Evolutionary conservation across 1,284 basidiomycete species (phyloP), one percentile per base, ranked within the genome.

Genomic region (Rhodotorula glutinis): DNA sequence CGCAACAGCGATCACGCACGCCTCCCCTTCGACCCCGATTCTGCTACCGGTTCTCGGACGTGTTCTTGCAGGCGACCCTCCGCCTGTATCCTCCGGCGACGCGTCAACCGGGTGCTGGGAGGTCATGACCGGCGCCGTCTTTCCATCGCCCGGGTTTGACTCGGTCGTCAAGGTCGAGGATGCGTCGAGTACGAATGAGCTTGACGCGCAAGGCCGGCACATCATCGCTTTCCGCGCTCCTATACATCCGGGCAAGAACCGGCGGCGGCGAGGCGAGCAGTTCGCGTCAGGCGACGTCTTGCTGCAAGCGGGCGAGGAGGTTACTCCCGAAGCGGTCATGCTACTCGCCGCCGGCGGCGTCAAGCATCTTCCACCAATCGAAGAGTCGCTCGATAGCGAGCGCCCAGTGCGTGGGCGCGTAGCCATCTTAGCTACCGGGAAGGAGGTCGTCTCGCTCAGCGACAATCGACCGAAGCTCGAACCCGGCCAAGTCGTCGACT

Each of bases 151-250:
- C 0, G 40, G 13, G 0, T 62, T 57, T 53, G 61, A 57, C 29
- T 54, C 61, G 21, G 54, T 62, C 33, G 54, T 62, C 61, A 62
- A 62, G n/a, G 61, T 62, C 8, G 61, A 62, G 16, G 54, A 52
- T 21, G 29, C n/a, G 14, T 10, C 46, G 13, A 4, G 19, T 0
- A 43, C 16, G 19, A 10, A 9, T 21, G 7, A 7, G 44, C 33
- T 38, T 38, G 52, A 53, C 14, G n/a, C 8, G 17, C 21, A 8
- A 16, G 53, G 53, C 5, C 30, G 60, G 5, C 29, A 8, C 3
- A 13, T 51, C 3, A 21, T 62, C 11, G 33, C 46, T 4, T 62
- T 62, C 54, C 2, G 23, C 19, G 47, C 46, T 25, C 33, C 54
- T 0, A 21, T 52, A 4, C 4, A 29, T 5, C 38, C 8, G 2